phyloP scores from a whole-genome alignment of 495 filamentous ascomycete species.

The Aspergillus olivimuriae region DNA sequence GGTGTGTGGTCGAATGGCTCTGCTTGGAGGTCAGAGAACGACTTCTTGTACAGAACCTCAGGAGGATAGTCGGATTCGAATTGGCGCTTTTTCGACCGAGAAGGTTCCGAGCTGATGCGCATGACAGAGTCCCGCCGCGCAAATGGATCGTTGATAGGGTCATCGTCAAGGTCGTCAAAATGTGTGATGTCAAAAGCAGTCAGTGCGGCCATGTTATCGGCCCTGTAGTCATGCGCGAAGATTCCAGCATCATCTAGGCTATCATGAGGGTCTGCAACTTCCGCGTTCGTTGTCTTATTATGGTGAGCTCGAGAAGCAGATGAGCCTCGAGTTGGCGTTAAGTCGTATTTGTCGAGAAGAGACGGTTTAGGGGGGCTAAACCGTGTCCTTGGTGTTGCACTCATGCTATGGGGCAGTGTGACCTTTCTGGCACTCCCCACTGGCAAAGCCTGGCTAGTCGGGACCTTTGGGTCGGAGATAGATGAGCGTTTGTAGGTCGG shows the following conservation, averaged over 20 bases:
- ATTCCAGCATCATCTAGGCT: slow-evolving; percentile 21
- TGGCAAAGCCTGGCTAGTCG: slow-evolving; percentile 26
- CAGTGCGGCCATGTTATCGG: slow-evolving; percentile 23
- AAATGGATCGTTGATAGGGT: slow-evolving; percentile 31
- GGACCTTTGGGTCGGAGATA: slow-evolving; percentile 14
- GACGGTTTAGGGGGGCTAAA: slow-evolving; percentile 42
- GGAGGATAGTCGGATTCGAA: slow-evolving; percentile 39
- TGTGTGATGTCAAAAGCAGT: slow-evolving; percentile 33
- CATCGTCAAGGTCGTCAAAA: slow-evolving; percentile 26
- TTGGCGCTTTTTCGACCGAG: slow-evolving; percentile 26
- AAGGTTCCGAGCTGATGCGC: slow-evolving; percentile 8
- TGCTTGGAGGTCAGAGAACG: slow-evolving; percentile 36
- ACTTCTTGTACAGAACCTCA: slow-evolving; percentile 35
- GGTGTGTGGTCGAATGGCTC: slow-evolving; percentile 40
- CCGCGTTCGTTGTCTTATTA: slow-evolving; percentile 11
- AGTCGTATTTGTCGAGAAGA: slow-evolving; percentile 35
- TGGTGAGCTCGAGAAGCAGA: slow-evolving; percentile 28
- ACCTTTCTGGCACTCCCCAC: slow-evolving; percentile 27
- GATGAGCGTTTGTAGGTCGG: slow-evolving; percentile 11
- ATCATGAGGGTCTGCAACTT: slow-evolving; percentile 12
- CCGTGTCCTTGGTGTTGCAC: slow-evolving; percentile 34
- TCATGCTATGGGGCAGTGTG: slow-evolving; percentile 32
- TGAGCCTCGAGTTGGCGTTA: slow-evolving; percentile 34
- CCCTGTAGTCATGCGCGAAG: slow-evolving; percentile 17
- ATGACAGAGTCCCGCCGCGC: slow-evolving; percentile 16